Percentiles rank a stretch among this genome's conserved stretches.
phyloP scores from a whole-genome alignment of 2,329 filamentous ascomycete genomes.

The Alternaria rosae region DNA sequence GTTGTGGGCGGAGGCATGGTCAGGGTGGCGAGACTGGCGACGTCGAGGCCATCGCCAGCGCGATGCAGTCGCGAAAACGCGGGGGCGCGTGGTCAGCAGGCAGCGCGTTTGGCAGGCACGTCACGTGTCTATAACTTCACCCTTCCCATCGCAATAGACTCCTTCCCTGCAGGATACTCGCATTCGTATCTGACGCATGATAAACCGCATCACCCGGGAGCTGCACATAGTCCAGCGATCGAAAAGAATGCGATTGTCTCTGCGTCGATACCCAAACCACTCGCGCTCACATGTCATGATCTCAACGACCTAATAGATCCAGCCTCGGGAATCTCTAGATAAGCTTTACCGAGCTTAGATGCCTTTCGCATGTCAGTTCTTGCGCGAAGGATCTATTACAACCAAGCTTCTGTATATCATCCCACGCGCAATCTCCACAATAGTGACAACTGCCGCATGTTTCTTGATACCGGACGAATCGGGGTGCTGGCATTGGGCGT shows the following conservation, averaged over 20 bases:
- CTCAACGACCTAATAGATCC: neutral
- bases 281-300: neutral
- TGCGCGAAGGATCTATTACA: neutral
- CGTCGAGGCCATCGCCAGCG: neutral
- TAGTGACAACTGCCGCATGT: neutral
- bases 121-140: neutral
- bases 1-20: slow-evolving; percentile 1
- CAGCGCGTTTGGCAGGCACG: neutral
- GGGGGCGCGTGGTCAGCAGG: slow-evolving; percentile 25
- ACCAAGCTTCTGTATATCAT: neutral
- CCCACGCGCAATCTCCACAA: slow-evolving; percentile 8
- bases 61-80: slow-evolving; percentile 14
- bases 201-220: neutral
- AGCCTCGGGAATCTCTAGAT: neutral
- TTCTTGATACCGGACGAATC: neutral
- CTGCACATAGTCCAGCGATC: neutral
- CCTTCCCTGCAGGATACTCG: neutral
- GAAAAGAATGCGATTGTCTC: neutral
- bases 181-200: neutral
- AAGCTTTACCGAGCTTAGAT: neutral
- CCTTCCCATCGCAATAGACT: neutral
- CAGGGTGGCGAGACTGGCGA: slow-evolving; percentile 1
- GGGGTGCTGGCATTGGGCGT: slow-evolving; percentile 1
- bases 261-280: too few relatives aligned
- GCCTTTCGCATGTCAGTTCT: neutral